phyloP scores from a whole-genome alignment of 192 early-diverging fungal species.

The Powellomyces hirtus region DNA sequence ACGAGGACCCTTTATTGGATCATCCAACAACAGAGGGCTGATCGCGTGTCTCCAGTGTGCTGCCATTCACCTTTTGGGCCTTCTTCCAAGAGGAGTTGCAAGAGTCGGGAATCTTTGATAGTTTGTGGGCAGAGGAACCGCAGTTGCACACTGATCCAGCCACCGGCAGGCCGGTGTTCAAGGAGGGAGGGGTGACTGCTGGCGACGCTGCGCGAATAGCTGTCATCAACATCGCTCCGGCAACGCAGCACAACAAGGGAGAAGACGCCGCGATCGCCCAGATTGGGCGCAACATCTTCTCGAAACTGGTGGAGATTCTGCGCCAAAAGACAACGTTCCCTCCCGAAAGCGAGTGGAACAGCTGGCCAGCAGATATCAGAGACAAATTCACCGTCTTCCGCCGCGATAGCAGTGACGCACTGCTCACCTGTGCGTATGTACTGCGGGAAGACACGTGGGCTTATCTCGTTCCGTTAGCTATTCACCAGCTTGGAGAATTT shows the following conservation, averaged over 20 bases:
- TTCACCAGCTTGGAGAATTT: slow-evolving; percentile 18
- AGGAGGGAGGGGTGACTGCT: background rate
- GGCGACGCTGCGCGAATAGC: background rate
- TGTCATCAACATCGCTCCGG: slow-evolving; percentile 5
- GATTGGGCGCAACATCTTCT: slow-evolving; percentile 19
- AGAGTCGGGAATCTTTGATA: background rate
- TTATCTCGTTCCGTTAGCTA: slow-evolving; percentile 21
- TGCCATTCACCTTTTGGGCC: slow-evolving; percentile 22
- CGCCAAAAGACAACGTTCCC: slow-evolving; percentile 26
- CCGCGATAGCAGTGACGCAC: slow-evolving; percentile 26
- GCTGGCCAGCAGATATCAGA: slow-evolving; percentile 33
- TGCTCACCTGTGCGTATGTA: slow-evolving; percentile 29
- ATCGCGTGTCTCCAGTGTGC: background rate
- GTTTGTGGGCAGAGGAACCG: background rate
- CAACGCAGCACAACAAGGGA: background rate
- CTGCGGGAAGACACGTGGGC: slow-evolving; percentile 22
- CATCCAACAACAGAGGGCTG: background rate
- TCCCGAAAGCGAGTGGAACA: slow-evolving; percentile 18
- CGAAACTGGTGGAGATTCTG: slow-evolving; percentile 23
- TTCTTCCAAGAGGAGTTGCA: slow-evolving; percentile 21
- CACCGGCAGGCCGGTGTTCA: slow-evolving; percentile 30
- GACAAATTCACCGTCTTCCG: slow-evolving; percentile 37
- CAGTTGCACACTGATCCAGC: slow-evolving; percentile 32
- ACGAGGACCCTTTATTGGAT: background rate
- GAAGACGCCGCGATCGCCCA: background rate